These are phyloP conservation scores for Tricholoma sp. DNA, from an alignment of 768 basidiomycete genomes.

Conservation along the genomic window DNA sequence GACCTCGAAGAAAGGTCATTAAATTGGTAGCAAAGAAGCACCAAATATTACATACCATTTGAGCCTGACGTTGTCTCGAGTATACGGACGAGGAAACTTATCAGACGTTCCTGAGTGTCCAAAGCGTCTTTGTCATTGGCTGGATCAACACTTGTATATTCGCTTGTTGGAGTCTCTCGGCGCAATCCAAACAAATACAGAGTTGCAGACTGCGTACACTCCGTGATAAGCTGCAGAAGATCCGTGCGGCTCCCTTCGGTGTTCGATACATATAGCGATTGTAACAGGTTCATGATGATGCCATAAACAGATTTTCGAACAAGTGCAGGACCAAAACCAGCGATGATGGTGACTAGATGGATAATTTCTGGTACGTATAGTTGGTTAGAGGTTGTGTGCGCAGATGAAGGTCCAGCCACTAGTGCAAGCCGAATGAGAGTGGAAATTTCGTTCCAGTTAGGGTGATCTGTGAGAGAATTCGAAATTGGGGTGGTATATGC, in stretches of 20 bases:
- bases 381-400: slow-evolving; percentile 60
- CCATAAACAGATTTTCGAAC: slow-evolving; percentile 83
- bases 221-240: slow-evolving; percentile 57
- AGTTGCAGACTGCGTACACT: slow-evolving; percentile 49
- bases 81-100: slow-evolving; percentile 56
- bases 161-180: slow-evolving; percentile 59
- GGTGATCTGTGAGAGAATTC: slow-evolving; percentile 60
- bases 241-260: slow-evolving; percentile 58
- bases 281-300: slow-evolving; percentile 75
- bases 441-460: slow-evolving; percentile 78
- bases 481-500: slow-evolving; percentile 49
- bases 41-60: slow-evolving; percentile 44
- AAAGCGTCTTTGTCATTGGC: slow-evolving; percentile 51
- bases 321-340: slow-evolving; percentile 66
- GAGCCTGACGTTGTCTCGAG: slow-evolving; percentile 63
- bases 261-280: slow-evolving; percentile 61
- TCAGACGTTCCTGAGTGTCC: slow-evolving; percentile 62
- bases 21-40: not conserved
- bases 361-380: slow-evolving; percentile 80
- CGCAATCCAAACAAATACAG: slow-evolving; percentile 71
- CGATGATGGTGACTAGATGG: slow-evolving; percentile 75
- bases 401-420: slow-evolving; percentile 63
- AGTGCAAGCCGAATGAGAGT: slow-evolving; percentile 73
- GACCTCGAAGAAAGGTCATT: slow-evolving; percentile 35
- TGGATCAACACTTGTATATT: slow-evolving; percentile 57